Conservation (phyloP, 1,284 basidiomycete species). For the Coniophora puteana region DNA sequence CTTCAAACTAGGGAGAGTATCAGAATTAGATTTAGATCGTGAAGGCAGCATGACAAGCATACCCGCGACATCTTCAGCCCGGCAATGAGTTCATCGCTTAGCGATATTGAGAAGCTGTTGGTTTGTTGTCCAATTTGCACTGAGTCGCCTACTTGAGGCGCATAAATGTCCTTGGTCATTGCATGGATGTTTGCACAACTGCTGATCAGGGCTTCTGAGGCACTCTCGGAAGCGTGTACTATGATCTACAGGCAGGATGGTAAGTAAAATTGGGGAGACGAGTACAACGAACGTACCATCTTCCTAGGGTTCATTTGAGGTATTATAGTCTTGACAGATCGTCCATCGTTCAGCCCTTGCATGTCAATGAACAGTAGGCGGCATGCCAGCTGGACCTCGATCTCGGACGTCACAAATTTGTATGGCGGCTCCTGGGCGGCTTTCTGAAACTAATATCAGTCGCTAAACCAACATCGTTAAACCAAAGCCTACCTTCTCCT, state of each 20-base stretch:
- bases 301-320: conserved; percentile 96
- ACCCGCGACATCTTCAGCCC: conserved; percentile 88
- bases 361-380: conserved; percentile 90
- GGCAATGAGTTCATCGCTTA: conserved; percentile 84
- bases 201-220: conserved; percentile 71
- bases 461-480: neutral
- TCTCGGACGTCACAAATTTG: conserved; percentile 79
- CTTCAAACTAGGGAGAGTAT: conserved; percentile 73
- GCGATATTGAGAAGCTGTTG: conserved; percentile 89
- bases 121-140: conserved; percentile 95
- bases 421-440: conserved; percentile 81
- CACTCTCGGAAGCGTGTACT: conserved; percentile 69
- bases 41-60: conserved; percentile 23
- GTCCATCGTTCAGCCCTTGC: conserved; percentile 94
- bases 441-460: conserved; percentile 41
- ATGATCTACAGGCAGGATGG: conserved; percentile 61
- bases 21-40: conserved; percentile 7
- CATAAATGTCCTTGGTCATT: conserved; percentile 89
- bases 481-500: conserved; percentile 57
- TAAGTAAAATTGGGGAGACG: conserved; percentile 6
- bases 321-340: conserved; percentile 95
- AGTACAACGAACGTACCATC: conserved; percentile 53
- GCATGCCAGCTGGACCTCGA: conserved; percentile 80
- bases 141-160: conserved; percentile 70
- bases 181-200: conserved; percentile 79